Evolutionary conservation across 257 asterid genomes (phyloP), one percentile per base, ranked within the genome.

Genomic region (Nicotiana paniculata): DNA sequence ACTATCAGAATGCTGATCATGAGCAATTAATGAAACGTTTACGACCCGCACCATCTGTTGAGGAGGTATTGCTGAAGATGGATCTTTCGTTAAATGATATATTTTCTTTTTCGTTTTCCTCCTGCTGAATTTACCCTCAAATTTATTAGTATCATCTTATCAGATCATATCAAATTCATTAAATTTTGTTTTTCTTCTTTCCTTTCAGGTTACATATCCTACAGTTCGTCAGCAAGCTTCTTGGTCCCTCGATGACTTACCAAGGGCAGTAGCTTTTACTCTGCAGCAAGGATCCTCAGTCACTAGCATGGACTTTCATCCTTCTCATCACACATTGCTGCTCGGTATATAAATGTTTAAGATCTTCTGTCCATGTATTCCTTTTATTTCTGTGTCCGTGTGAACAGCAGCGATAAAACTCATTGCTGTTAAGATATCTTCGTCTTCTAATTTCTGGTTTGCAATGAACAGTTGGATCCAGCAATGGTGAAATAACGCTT

Each of bases 21-120:
- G 98, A 96, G 81, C 99, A 94, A 85, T 86, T 96, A 81, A 92
- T 96, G 93, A 94, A 96, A 88, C 98, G 99, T 63, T 85, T 96
- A 81, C 97, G 98, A 9, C 93, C 99, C 24, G 91, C 97, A 24
- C 99, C 89, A 75, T 93, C 98, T 33, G 97, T 96, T 80, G 99
- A 96, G 88, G 99, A 96, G 97, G 99, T 94, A 82, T 53, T 77
- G 53, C 4, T 84, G 79, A 35, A 30, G 30, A 35, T 62, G 21
- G 9, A 83, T 84, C 68, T 64, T 81, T 48, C 74, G 48, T 82
- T 32, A 33, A 43, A 43, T n/a, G 78, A 68, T 32, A 17, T 65
- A 62, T 30, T 74, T 74, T 82, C 48, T 28, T 54, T 18, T 4
- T 79, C 84, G 81, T 54, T 53, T 77, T 67, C 43, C 79, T 51